These are phyloP conservation scores for Amaranthus hypochondriacus DNA, from an alignment of 148 eudicot genomes.

Conservation along the genomic window DNA sequence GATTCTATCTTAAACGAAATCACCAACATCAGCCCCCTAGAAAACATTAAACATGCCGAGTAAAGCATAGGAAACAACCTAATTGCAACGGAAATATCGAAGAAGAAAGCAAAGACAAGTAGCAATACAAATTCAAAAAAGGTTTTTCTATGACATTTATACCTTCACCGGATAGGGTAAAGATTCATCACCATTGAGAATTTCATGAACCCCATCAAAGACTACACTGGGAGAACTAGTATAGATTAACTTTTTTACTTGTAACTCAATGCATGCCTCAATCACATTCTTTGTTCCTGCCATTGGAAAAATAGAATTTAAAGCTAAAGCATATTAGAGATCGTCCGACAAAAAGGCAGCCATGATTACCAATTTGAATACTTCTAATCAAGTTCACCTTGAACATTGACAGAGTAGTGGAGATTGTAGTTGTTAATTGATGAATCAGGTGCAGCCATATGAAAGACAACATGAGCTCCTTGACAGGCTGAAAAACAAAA, in stretches of 20 bases:
- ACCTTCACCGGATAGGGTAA: conserved; percentile 93
- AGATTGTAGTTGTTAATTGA: conserved; percentile 81
- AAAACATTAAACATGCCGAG: no score
- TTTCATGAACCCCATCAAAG: conserved; percentile 84
- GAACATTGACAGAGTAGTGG: conserved; percentile 77
- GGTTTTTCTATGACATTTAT: conserved; percentile 2
- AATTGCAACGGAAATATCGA: not conserved
- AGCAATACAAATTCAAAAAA: not conserved
- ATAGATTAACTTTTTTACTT: conserved; percentile 79
- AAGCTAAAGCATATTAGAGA: no score
- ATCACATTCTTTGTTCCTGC: conserved; percentile 82
- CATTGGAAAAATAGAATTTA: not conserved
- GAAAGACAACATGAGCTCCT: conserved; percentile 96
- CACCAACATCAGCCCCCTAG: not conserved
- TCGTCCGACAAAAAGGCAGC: not conserved
- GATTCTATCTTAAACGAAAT: no score
- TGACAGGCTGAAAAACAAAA: conserved; percentile 43
- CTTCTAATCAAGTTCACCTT: conserved; percentile 40
- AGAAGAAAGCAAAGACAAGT: not conserved
- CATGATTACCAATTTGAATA: not conserved
- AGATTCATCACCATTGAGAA: conserved; percentile 72
- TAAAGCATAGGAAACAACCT: not conserved
- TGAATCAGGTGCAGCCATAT: conserved; percentile 99
- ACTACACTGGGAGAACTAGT: conserved; percentile 98
- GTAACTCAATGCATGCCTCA: conserved; percentile 75